These are phyloP conservation scores for Penicillium tannophilum DNA, from an alignment of 495 filamentous ascomycete genomes.

Conservation along the genomic window DNA sequence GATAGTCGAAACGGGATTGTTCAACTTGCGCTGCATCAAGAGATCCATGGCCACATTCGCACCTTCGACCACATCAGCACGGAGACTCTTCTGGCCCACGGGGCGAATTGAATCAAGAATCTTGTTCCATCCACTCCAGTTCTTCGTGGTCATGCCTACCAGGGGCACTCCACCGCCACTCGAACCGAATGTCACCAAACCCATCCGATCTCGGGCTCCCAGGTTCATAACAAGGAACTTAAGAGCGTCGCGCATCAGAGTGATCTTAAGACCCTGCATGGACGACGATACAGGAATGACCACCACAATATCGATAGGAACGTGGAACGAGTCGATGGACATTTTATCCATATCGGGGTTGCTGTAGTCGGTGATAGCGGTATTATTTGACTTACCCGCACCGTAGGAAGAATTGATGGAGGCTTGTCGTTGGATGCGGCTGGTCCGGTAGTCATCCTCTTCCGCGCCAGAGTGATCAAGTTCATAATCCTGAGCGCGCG, in stretches of 20 bases:
- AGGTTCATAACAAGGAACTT: constrained; percentile 91
- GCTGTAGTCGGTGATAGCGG: constrained; percentile 57
- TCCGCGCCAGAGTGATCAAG: constrained; percentile 79
- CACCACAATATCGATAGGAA: constrained; percentile 93
- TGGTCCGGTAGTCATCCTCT: constrained; percentile 84
- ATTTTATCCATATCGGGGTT: constrained; percentile 63
- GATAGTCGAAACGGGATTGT: constrained; percentile 95
- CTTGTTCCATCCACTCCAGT: constrained; percentile 89
- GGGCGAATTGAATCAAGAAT: constrained; percentile 87
- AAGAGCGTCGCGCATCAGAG: constrained; percentile 87
- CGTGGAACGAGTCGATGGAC: constrained; percentile 70
- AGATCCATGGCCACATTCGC: constrained; percentile 99
- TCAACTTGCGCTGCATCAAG: constrained; percentile 95
- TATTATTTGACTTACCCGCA: constrained; percentile 48
- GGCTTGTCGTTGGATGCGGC: constrained; percentile 76
- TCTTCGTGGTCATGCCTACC: constrained; percentile 96
- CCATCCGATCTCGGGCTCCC: constrained; percentile 95
- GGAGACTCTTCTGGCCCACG: constrained; percentile 93
- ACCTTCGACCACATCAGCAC: constrained; percentile 95
- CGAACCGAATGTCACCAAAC: constrained; percentile 95
- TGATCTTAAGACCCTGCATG: constrained; percentile 99
- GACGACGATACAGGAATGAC: constrained; percentile 98
- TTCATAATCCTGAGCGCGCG: constrained; percentile 73
- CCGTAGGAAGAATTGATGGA: constrained; percentile 88
- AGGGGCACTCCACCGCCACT: constrained; percentile 90